Conservation (phyloP, 2,329 filamentous ascomycete species). For the Penicillium sp. region DNA sequence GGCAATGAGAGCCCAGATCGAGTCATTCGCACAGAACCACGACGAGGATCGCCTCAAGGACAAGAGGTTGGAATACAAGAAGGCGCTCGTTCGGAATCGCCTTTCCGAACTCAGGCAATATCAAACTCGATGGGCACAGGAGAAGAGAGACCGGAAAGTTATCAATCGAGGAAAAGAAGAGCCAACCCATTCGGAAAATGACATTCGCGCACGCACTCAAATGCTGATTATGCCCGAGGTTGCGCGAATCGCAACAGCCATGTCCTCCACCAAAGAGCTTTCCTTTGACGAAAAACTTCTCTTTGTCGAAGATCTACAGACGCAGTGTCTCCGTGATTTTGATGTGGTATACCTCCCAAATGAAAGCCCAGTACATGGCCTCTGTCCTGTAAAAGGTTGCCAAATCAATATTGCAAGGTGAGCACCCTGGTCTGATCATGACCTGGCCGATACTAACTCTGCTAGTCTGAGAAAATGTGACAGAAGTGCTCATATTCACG, state of each 20-base stretch:
- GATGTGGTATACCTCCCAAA: slow-evolving; percentile 14
- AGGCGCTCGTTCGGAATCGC: slow-evolving; percentile 8
- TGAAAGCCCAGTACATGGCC: slow-evolving; percentile 8
- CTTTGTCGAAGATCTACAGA: slow-evolving; percentile 7
- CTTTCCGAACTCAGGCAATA: slow-evolving; percentile 9
- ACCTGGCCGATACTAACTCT: not conserved
- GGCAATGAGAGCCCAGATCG: not conserved
- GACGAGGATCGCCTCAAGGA: not conserved
- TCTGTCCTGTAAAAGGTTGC: slow-evolving; percentile 9
- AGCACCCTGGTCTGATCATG: not conserved
- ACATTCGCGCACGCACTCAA: slow-evolving; percentile 2
- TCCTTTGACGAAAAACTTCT: slow-evolving; percentile 15
- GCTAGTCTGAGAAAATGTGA: slow-evolving; percentile 7
- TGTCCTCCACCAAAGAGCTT: slow-evolving; percentile 11
- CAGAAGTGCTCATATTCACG: slow-evolving; percentile 11
- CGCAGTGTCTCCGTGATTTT: slow-evolving; percentile 10
- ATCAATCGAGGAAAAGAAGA: slow-evolving; percentile 14
- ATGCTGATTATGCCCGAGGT: slow-evolving; percentile 16
- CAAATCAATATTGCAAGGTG: slow-evolving; percentile 8
- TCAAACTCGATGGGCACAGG: slow-evolving; percentile 9
- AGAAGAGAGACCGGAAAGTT: slow-evolving; percentile 11
- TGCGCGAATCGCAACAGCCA: slow-evolving; percentile 10
- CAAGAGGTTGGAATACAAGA: not conserved
- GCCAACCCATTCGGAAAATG: not conserved
- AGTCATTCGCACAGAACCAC: not conserved